Evolutionary conservation across 306 rosid genomes (phyloP), one percentile per base, ranked within the genome.

Genomic region (Dryas drummondii): DNA sequence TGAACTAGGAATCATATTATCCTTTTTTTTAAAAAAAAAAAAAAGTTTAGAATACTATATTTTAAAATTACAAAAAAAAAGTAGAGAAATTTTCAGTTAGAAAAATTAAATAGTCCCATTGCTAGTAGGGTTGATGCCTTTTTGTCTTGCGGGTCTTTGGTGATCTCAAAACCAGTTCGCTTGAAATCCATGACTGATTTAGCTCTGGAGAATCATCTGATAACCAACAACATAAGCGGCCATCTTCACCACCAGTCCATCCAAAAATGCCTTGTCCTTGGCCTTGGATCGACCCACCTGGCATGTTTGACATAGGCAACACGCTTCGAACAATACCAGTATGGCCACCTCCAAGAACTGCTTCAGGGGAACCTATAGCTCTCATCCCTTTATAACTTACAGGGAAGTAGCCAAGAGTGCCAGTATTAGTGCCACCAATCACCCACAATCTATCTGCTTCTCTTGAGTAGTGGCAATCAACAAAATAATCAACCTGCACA

Each of bases 191-290:
- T 4, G 97, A 92, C 37, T 74, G 87, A 59, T 86, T 83, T 51
- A 74, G 52, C 71, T 79, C 82, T 0, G 86, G 68, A 40, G 91
- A 82, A 46, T 79, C 85, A 59, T 92, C 97, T 3, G 97, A 89
- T 15, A 79, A 74, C 97, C 99, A 94, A 73, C 97, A 94, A 83
- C 97, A 90, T 59, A 94, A 75, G 9, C 96, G 84, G 54, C 99
- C 99, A 83, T 94, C 97, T 90, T 94, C 97, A 45, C 97, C 97
- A 16, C 99, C 99, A 0, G 92, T 86, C 99, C 99, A 94, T 70
- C 99, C 98, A 76, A 94, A 92, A 81, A 87, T 75, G 69, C 91
- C 88, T 44, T 73, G 85, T 79, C 78, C 82, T 71, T 73, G 85
- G 81, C 78, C 82, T 71, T 68, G 85, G 53, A 72, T 61, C 16